Base-by-base conservation (phyloP, 2,329 filamentous ascomycete genomes). In the Fusarium torreyae region DNA sequence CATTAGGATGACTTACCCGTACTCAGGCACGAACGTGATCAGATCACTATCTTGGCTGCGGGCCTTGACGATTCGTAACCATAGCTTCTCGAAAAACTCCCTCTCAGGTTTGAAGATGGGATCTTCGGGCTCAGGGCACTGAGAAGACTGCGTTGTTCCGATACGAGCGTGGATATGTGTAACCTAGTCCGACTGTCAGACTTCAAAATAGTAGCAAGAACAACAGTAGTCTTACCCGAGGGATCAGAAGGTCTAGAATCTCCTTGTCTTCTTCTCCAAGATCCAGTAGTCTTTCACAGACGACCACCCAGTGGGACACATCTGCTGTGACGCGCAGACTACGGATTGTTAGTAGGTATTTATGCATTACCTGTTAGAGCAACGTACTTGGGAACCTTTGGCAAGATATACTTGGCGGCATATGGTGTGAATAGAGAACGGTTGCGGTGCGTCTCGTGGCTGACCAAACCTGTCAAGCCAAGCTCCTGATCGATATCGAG, bases 231-330 rank as follows among this genome's bases (percentile, higher is more conserved):
- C 33, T 50, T 17, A 38, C 46, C 7, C 22, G 33, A 10, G 46
- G 22, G 6, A 50, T 18, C 9, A 50, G 18, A 0, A 50, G 15
- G 4, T 50, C 20, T 3, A 50, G 17, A 15, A 50, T 26, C 14
- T 18, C 46, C 17, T 50, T 38, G 20, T 51, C 48, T 3, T 51
- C 48, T 7, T 51, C 48, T 11, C 22, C 48, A 2, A 51, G 34
- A 6, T 51, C 34, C 2, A 51, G 2, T 7, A 51, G 48, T 13
- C 48, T 28, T 40, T 51, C 48, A 22, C 48, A 40, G 7, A 39
- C 22, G 5, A 51, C 48, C 2, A 51, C 48, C 48, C 48, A 51
- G 8, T 51, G 48, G 11, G 48, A 51, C 11, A 51, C 18, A 40
- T 51, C 48, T 8, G 48, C 24, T 2, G 48, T 51, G 0, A 51